Evolutionary conservation across 805 yeast genomes (phyloP), one percentile per base, ranked within the genome.

Genomic region (Candida stauntonica): DNA sequence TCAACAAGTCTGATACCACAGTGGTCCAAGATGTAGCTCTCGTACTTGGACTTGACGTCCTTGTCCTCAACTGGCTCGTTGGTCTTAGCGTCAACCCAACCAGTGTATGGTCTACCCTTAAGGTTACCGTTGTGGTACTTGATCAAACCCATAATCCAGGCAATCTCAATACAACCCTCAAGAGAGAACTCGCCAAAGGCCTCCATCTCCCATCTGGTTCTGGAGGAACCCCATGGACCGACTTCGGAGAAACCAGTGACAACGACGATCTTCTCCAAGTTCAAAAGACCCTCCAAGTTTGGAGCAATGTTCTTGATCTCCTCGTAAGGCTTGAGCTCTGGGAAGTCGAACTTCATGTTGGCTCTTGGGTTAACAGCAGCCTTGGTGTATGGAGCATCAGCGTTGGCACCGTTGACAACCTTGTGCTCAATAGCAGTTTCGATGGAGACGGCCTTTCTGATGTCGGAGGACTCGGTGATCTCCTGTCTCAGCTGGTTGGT

Each of bases 171-270:
- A 60, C 96, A 84, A 59, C 99, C 99, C 68, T 93, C 99, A 54
- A 93, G 71, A 8, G 97, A 89, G 68, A 93, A 93, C 60, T 85
- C 87, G 57, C 99, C 99, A 45, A 64, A 52, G 32, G 97, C 86
- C 70, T 93, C 99, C 95, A 93, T 93, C 68, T 93, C 98, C 99
- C 99, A 93, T 75, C 99, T 80, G 41, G 99, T 93, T 76, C 98
- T 85, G 27, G 99, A 69, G 63, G 89, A 88, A 77, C 99, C 99
- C 96, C 97, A 94, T 58, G 99, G 99, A 61, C 97, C 94, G 53
- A 93, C 98, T 70, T 93, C 99, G 48, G 96, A 73, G 71, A 91
- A 93, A 68, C 99, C 99, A 33, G 99, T 91, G 44, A 93, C 91
- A 48, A 93, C 99, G 51, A 91, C 76, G 43, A 88, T 93, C 51